A percentile compares a stretch with the other conserved stretches of the same genome.
These are phyloP conservation scores for Scheffersomyces segobiensis DNA, from an alignment of 1,139 yeast genomes.

Conservation along the genomic window DNA sequence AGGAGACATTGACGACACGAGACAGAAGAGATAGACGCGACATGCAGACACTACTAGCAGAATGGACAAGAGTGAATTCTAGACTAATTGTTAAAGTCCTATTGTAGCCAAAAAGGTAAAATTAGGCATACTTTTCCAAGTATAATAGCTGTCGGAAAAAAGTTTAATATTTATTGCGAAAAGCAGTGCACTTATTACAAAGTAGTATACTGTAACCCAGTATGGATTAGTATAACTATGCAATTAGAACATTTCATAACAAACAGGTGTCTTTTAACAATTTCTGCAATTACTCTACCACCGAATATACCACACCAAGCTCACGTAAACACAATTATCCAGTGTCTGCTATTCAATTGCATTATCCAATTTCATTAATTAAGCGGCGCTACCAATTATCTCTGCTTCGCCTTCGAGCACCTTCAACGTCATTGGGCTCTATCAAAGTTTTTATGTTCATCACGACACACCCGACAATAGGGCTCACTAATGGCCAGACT, in stretches of 20 bases:
- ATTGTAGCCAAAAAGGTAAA: too few species aligned
- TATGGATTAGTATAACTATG: background rate
- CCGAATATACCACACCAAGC: too few species aligned
- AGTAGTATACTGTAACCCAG: background rate
- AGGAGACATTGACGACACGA: background rate
- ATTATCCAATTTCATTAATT: too few species aligned
- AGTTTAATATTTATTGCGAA: background rate
- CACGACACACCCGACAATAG: too few species aligned
- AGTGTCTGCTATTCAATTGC: too few species aligned
- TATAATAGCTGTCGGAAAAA: background rate
- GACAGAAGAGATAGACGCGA: background rate
- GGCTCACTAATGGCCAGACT: too few species aligned
- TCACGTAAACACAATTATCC: too few species aligned
- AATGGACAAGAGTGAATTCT: background rate
- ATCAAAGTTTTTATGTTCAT: too few species aligned
- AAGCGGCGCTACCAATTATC: too few species aligned
- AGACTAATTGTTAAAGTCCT: background rate
- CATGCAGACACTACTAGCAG: background rate
- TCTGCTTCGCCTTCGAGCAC: too few species aligned
- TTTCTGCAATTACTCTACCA: too few species aligned
- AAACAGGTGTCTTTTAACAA: background rate
- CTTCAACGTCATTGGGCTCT: too few species aligned
- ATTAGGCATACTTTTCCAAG: background rate
- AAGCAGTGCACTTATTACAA: background rate
- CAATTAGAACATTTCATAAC: background rate